phyloP scores from a whole-genome alignment of 208 protist genomes.

The Blastocrithidia nonstop region DNA sequence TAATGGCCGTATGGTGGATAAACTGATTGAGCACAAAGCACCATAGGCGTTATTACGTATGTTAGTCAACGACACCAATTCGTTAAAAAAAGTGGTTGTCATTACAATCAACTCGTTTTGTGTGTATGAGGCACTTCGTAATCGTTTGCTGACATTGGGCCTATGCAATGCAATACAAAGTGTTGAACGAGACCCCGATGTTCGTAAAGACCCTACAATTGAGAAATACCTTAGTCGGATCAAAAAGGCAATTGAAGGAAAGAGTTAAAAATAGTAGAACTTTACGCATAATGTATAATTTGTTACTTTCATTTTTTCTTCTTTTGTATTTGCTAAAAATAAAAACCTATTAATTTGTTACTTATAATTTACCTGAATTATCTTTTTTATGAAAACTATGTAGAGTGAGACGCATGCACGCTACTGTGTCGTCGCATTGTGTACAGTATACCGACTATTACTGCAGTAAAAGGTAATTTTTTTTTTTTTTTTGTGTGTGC shows the following conservation, averaged over 20 bases:
- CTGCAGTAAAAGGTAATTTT: no score
- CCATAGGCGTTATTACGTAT: slow-evolving; percentile 64
- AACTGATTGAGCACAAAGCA: slow-evolving; percentile 46
- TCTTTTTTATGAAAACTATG: no score
- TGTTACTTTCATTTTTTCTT: slow-evolving; percentile 1
- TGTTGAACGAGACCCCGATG: slow-evolving; percentile 22
- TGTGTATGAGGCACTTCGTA: slow-evolving; percentile 61
- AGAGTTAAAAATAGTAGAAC: not conserved
- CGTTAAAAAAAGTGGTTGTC: slow-evolving; percentile 66
- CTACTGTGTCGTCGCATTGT: no score
- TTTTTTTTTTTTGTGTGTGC: no score
- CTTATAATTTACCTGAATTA: not conserved
- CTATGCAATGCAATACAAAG: slow-evolving; percentile 34
- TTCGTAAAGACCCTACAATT: slow-evolving; percentile 32
- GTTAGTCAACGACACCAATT: slow-evolving; percentile 41
- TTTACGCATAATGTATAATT: not conserved
- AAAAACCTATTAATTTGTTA: not conserved
- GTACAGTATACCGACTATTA: no score
- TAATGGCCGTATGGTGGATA: slow-evolving; percentile 42
- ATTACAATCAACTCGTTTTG: slow-evolving; percentile 87
- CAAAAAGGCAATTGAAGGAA: not conserved
- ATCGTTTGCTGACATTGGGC: slow-evolving; percentile 32
- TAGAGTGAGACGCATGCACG: no score
- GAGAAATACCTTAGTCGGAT: slow-evolving; percentile 44
- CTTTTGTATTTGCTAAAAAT: slow-evolving; percentile 1